Conservation (phyloP, 2,329 filamentous ascomycete species). For the Aspergillus hortae region DNA sequence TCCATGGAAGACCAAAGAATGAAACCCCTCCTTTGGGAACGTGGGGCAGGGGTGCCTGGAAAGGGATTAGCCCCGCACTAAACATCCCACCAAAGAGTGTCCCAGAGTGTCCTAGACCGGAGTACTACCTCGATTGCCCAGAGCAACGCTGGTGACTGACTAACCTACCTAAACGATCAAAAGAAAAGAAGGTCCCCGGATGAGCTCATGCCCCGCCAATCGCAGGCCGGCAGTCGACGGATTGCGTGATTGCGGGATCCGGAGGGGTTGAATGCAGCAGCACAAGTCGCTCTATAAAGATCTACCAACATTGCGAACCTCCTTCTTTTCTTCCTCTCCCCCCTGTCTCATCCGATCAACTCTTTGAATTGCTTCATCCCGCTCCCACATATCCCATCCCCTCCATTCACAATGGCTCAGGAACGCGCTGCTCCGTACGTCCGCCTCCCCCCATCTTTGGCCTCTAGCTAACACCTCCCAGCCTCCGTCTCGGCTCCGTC, state of each 20-base stretch:
- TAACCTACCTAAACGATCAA: not conserved
- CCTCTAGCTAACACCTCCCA: slow-evolving; percentile 16
- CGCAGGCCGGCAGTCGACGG: slow-evolving; percentile 22
- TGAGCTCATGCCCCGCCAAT: slow-evolving; percentile 26
- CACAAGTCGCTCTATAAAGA: slow-evolving; percentile 1
- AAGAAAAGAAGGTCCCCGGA: not conserved
- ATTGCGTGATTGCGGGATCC: slow-evolving; percentile 34
- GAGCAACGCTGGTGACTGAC: too few species aligned
- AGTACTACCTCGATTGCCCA: too few species aligned
- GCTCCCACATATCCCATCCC: not conserved
- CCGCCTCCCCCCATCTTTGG: not conserved
- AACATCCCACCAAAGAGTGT: slow-evolving; percentile 21
- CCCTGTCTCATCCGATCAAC: slow-evolving; percentile 4
- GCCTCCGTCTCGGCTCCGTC: slow-evolving; percentile 62
- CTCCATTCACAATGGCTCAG: slow-evolving; percentile 37
- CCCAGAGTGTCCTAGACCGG: too few species aligned
- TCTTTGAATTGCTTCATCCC: slow-evolving; percentile 4
- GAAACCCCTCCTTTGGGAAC: not conserved
- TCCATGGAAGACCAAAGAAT: not conserved
- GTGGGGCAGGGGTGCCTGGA: not conserved
- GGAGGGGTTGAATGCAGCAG: slow-evolving; percentile 7
- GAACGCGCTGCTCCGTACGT: slow-evolving; percentile 43
- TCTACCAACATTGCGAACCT: slow-evolving; percentile 11
- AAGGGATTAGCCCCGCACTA: slow-evolving; percentile 12
- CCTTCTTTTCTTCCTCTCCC: not conserved